Conservation (phyloP, 2,329 filamentous ascomycete species). For the Penicillium thymicola region DNA sequence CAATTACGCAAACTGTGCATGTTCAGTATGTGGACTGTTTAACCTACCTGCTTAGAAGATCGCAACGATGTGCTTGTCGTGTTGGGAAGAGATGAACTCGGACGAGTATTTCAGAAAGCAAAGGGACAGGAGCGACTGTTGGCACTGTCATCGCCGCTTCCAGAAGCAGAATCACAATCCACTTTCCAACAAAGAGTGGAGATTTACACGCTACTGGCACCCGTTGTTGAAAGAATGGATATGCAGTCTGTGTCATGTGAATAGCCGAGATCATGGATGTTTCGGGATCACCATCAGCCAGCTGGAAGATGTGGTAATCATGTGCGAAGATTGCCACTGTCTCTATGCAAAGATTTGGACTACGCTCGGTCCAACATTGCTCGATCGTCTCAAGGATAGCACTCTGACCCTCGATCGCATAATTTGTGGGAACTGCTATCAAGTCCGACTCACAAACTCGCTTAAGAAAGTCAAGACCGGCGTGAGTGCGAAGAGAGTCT, state of each 20-base stretch:
- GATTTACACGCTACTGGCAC: no score
- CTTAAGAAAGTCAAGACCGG: no score
- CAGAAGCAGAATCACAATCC: fast-evolving
- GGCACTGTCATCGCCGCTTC: neutral
- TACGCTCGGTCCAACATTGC: fast-evolving
- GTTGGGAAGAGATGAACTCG: neutral
- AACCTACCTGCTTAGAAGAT: neutral
- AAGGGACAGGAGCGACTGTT: neutral
- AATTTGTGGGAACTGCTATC: neutral
- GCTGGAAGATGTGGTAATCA: neutral
- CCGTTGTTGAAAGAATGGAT: neutral
- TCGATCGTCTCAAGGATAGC: neutral
- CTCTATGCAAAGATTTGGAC: neutral
- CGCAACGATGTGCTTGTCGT: neutral
- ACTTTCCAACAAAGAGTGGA: neutral
- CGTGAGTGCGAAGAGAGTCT: neutral
- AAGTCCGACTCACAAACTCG: fast-evolving
- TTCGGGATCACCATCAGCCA: neutral
- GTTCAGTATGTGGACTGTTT: neutral
- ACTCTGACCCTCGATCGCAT: neutral
- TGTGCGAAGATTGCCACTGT: neutral
- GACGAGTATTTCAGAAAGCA: neutral
- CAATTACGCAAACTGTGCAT: neutral
- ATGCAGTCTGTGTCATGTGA: neutral
- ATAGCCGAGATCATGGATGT: fast-evolving